Base-by-base conservation (phyloP, 306 rosid genomes). In the Citrullus mucosospermus region DNA sequence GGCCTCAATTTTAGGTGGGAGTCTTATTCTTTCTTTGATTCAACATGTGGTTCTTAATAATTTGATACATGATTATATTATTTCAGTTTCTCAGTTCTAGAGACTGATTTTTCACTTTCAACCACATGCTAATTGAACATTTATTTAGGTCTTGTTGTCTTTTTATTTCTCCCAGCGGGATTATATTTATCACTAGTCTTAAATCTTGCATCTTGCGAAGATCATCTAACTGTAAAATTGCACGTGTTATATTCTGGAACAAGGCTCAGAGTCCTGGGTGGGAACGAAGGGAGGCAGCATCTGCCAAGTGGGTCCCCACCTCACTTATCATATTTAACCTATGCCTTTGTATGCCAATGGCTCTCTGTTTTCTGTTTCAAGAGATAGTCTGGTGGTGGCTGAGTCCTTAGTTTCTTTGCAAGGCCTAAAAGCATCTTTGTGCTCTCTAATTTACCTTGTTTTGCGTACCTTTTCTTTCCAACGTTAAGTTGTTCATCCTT, bases 361-460 rank as follows among this genome's bases (percentile, higher is more conserved):
- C 86, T 79, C 89, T 16, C 57, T 53, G 57, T 53, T 16, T 25
- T 8, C 85, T 83, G 85, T 90, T 80, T 80, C 92, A 92, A 91
- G 96, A 93, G 96, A 93, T 93, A 8, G 3, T 58, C 58, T 32
- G 46, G 22, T 25, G 59, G 58, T 14, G 20, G 38, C 14, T 5
- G 13, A 12, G 53, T 46, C 22, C 3, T 54, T 43, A 39, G 28
- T 39, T 43, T 20, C 51, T 41, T 11, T 48, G n/a, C 58, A 25
- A 48, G 60, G 77, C 36, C 77, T 48, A 72, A 9, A 72, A 44
- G 12, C 32, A 41, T 43, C 1, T 5, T 25, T 22, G 13, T 48
- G 76, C 10, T 22, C 58, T 48, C 41, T 25, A 28, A 28, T 28
- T 25, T 48, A 2, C 22, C 55, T 46, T 48, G 14, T 15, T 48